phyloP scores from a whole-genome alignment of 768 basidiomycete species.

The Chalciporus sphaerocephalus region DNA sequence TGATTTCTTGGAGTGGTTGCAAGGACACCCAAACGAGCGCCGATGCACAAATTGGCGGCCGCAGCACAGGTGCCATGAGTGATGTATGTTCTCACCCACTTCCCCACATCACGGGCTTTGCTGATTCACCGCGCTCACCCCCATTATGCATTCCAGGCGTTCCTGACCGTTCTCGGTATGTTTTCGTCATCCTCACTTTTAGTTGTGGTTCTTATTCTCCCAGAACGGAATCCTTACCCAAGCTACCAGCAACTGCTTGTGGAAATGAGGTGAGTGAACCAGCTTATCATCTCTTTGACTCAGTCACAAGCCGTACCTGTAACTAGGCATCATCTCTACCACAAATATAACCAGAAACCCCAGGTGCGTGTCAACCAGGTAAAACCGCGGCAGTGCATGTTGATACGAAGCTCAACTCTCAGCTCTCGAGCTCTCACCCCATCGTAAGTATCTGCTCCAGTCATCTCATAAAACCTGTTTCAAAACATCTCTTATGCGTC shows the following conservation, averaged over 20 bases:
- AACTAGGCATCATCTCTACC: constrained; percentile 37
- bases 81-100: constrained; percentile 43
- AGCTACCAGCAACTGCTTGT: constrained; percentile 49
- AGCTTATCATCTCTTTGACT: neutral
- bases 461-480: neutral
- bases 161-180: constrained; percentile 53
- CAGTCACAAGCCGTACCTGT: neutral
- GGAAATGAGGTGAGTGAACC: constrained; percentile 37
- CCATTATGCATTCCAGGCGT: constrained; percentile 38
- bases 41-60: constrained; percentile 62
- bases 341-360: constrained; percentile 55
- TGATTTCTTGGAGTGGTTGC: constrained; percentile 86
- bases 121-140: neutral
- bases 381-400: neutral
- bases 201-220: neutral
- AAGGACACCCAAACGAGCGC: constrained; percentile 82
- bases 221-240: constrained; percentile 44
- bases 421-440: constrained; percentile 42
- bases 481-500: neutral
- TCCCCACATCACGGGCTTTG: neutral
- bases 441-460: constrained; percentile 33
- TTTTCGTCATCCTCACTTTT: constrained; percentile 1
- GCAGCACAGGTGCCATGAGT: constrained; percentile 77
- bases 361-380: constrained; percentile 31
- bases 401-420: constrained; percentile 5